Evolutionary conservation across 2,329 filamentous ascomycete genomes (phyloP).

Genomic region (Talaromyces sp.): DNA sequence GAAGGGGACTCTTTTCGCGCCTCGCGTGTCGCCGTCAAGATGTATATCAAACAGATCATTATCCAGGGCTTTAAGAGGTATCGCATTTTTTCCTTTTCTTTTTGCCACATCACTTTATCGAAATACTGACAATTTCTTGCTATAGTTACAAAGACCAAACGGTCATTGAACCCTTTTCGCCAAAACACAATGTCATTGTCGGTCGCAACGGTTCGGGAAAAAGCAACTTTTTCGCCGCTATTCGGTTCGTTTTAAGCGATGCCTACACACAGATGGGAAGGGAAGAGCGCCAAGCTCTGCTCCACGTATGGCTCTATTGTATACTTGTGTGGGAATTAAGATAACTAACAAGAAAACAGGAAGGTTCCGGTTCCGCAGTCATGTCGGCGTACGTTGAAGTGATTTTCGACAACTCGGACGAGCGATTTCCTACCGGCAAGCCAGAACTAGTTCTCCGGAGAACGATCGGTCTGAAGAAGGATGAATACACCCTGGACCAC

Average conservation of each 20-base stretch:
- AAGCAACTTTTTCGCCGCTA: slow-evolving; percentile 99
- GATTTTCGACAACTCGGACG: slow-evolving; percentile 96
- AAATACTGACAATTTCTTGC: not conserved
- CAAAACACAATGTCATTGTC: slow-evolving; percentile 96
- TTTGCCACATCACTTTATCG: not conserved
- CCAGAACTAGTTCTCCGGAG: slow-evolving; percentile 85
- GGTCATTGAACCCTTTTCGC: slow-evolving; percentile 95
- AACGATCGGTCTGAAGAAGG: slow-evolving; percentile 95
- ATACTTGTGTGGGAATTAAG: not conserved
- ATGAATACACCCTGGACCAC: slow-evolving; percentile 95
- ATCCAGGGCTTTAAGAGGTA: slow-evolving; percentile 99
- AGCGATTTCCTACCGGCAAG: slow-evolving; percentile 88
- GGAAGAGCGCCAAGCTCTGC: slow-evolving; percentile 88
- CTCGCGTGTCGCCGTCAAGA: slow-evolving; percentile 39
- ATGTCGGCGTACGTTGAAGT: slow-evolving; percentile 99
- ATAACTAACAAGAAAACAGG: slow-evolving; percentile 38
- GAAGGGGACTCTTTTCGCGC: not conserved
- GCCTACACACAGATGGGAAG: slow-evolving; percentile 93
- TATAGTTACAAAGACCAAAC: slow-evolving; percentile 97
- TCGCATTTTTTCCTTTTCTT: slow-evolving; percentile 16
- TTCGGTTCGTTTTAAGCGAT: slow-evolving; percentile 97
- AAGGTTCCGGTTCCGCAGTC: slow-evolving; percentile 94
- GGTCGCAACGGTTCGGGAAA: slow-evolving; percentile 99
- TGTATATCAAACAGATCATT: slow-evolving; percentile 99
- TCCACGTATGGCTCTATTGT: slow-evolving; percentile 56